Percentiles rank a stretch among this genome's conserved stretches.
phyloP scores from a whole-genome alignment of 1,139 yeast species.

The Blastobotrys malaysiensis region DNA sequence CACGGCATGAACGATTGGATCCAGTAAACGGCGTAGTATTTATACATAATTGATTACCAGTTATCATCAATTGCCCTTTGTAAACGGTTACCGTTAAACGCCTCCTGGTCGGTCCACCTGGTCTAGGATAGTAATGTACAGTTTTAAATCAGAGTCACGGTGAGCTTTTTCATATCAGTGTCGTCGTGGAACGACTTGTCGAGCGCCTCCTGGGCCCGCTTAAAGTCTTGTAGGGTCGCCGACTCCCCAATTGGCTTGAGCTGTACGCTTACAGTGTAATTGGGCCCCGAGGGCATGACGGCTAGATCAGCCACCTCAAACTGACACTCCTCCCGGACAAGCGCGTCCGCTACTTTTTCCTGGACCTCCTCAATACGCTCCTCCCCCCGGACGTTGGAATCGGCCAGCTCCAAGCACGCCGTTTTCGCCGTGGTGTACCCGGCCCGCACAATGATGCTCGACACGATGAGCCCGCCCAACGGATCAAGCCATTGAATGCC shows the following conservation, averaged over 20 bases:
- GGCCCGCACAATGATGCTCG: slow-evolving; percentile 73
- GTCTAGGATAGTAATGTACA: background rate
- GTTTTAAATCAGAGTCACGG: background rate
- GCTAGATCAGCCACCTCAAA: slow-evolving; percentile 15
- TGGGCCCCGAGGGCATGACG: slow-evolving; percentile 30
- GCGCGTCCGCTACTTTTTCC: slow-evolving; percentile 16
- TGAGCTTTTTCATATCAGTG: background rate
- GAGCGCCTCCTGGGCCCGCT: background rate
- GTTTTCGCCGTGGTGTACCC: slow-evolving; percentile 70
- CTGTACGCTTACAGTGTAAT: slow-evolving; percentile 15
- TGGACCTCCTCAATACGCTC: slow-evolving; percentile 18
- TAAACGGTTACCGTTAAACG: background rate
- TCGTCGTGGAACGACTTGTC: background rate
- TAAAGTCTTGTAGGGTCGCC: slow-evolving; percentile 12
- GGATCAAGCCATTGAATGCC: slow-evolving; percentile 83
- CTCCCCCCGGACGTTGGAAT: slow-evolving; percentile 34
- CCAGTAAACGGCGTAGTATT: slow-evolving; percentile 27
- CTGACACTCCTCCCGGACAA: slow-evolving; percentile 11
- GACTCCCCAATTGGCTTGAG: slow-evolving; percentile 25
- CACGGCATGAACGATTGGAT: slow-evolving; percentile 92
- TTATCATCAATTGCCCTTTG: background rate
- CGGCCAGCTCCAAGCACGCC: slow-evolving; percentile 73
- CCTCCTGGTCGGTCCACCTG: no score
- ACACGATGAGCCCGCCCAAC: slow-evolving; percentile 83
- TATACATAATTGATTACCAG: background rate